Conservation (phyloP, 2,329 filamentous ascomycete species). For the Reticulascus tulasneorum region DNA sequence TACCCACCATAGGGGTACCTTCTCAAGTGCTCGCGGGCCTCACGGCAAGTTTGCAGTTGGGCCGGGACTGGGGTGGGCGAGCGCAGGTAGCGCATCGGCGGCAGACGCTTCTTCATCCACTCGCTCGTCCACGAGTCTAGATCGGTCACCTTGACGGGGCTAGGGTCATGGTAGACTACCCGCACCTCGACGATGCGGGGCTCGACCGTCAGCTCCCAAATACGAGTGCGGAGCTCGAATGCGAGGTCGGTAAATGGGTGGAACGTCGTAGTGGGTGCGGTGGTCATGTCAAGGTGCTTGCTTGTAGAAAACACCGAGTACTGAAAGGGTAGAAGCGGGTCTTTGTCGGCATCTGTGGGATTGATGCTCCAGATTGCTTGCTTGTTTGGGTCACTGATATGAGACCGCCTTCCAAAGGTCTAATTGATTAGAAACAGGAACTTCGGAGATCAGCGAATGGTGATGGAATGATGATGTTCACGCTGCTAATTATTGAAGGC, state of each 20-base stretch:
- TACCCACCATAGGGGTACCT: background rate
- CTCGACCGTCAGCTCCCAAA: constrained; percentile 2
- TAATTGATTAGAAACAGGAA: too few relatives aligned
- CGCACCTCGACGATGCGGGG: constrained; percentile 4
- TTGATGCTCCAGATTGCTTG: background rate
- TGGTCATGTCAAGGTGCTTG: background rate
- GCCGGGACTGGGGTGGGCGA: background rate
- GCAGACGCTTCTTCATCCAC: background rate
- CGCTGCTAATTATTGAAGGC: background rate
- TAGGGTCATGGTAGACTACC: background rate
- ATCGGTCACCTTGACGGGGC: background rate
- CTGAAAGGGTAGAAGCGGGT: too few relatives aligned
- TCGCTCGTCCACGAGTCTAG: background rate
- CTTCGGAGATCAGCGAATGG: background rate
- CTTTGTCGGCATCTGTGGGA: background rate
- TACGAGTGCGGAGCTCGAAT: background rate
- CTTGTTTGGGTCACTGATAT: background rate
- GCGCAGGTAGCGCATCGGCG: constrained; percentile 1
- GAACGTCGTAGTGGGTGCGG: background rate
- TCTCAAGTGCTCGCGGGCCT: constrained; percentile 1
- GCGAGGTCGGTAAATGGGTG: background rate
- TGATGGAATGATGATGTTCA: background rate
- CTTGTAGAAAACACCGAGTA: background rate
- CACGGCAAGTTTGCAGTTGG: constrained; percentile 1
- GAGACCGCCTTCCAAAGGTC: too few relatives aligned